Evolutionary conservation across 176 grass and related monocot genomes (phyloP).

Genomic region (Oryza coarctata): DNA sequence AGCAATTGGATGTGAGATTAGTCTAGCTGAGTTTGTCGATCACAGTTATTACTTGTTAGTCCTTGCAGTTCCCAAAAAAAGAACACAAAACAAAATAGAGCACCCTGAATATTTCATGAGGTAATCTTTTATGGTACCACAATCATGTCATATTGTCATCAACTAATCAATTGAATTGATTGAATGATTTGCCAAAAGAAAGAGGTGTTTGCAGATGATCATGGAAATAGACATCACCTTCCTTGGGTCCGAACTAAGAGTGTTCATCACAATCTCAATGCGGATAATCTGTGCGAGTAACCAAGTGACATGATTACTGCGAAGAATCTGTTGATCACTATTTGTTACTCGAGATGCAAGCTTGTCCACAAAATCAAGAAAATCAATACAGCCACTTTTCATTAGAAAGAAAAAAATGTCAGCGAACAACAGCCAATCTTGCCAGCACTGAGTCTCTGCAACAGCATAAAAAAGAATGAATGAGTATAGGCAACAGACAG

Average conservation of each 20-base stretch:
- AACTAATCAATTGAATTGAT: conserved; percentile 16
- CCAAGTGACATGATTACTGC: conserved; percentile 97
- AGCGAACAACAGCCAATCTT: conserved; percentile 94
- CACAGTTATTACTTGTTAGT: not conserved
- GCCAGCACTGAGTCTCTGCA: conserved; percentile 91
- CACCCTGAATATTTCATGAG: conserved; percentile 13
- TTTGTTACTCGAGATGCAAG: conserved; percentile 75
- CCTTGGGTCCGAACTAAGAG: conserved; percentile 81
- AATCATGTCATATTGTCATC: conserved; percentile 19
- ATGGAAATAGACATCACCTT: conserved; percentile 58
- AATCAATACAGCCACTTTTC: conserved; percentile 98
- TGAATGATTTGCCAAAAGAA: not conserved
- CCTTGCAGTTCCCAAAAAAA: conserved; percentile 18
- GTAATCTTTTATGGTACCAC: conserved; percentile 1
- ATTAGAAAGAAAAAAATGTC: conserved; percentile 99
- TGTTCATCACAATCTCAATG: conserved; percentile 88
- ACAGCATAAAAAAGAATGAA: conserved; percentile 22
- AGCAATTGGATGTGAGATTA: conserved; percentile 25
- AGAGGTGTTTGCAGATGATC: not conserved
- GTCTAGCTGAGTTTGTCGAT: conserved; percentile 11
- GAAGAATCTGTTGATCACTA: conserved; percentile 78
- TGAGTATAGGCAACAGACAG: conserved; percentile 38
- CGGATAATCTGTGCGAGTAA: conserved; percentile 91
- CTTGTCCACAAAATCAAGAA: conserved; percentile 96
- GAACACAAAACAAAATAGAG: not conserved